Evolutionary conservation across 106 monocot species (phyloP), one percentile per base, ranked within the genome.

Genomic region (Agapanthus africanus): DNA sequence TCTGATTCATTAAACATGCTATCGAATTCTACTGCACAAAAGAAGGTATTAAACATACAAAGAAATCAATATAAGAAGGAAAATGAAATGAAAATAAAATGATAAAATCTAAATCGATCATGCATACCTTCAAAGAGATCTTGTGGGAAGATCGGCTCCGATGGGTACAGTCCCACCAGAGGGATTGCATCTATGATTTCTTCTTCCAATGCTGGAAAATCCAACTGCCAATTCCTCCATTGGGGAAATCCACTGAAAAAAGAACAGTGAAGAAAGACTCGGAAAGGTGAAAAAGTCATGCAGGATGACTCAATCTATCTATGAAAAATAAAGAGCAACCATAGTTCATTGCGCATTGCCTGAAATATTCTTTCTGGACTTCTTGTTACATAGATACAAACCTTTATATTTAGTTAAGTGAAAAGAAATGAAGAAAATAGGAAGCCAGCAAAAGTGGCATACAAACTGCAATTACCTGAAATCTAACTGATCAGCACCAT

Each of bases 201-300:
- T 7, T 63, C 70, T 36, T 38, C 77, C 6, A n/a, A 4, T 37
- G 65, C 2, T 8, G 63, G 38, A 40, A 35, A 54, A 22, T 70
- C 70, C 18, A 63, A 36, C 70, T 46, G 70, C 62, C 77, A 77
- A 39, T 70, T 19, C 28, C 56, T 64, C 77, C 69, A 39, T 40
- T 11, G 60, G 7, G 70, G 52, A 37, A 77, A 64, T 26, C 51
- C 77, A 63, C 77, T 77, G 38, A 16, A 63, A 13, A 23, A 5
- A 51, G 1, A 8, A 8, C 16, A 14, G 4, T 14, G 16, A 47
- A 11, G 4, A 11, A 47, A 47, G 4, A 47, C 4, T 16, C 16
- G 1, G 44, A 44, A 44, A 44, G 16, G 16, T 9, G 44, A 44
- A 14, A 1, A 44, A 44, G 10, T 1, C 3, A 44, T 9, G 16